Evolutionary conservation across 2,329 filamentous ascomycete species (phyloP).

Genomic region (Didymella exigua): DNA sequence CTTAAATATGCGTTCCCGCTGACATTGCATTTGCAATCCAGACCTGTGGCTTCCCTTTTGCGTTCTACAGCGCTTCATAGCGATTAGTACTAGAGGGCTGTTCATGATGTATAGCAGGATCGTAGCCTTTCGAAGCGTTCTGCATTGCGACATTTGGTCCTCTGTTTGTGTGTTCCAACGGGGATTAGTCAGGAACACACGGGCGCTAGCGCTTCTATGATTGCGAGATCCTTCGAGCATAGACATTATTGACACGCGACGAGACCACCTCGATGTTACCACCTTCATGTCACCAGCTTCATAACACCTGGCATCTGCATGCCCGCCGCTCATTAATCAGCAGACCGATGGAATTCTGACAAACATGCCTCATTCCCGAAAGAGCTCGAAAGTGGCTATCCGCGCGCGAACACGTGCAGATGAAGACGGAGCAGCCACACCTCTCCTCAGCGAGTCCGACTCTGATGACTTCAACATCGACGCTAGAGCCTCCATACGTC

Average conservation of each 20-base stretch:
- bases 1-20: neutral
- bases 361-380: slow-evolving; percentile 15
- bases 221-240: slow-evolving; percentile 7
- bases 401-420: slow-evolving; percentile 15
- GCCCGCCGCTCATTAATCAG: neutral
- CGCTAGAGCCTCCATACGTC: slow-evolving; percentile 22
- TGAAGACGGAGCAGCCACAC: slow-evolving; percentile 25
- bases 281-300: neutral
- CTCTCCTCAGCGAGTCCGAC: slow-evolving; percentile 25
- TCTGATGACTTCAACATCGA: slow-evolving; percentile 27
- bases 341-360: slow-evolving; percentile 1
- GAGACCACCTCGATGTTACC: neutral
- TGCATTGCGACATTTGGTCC: neutral
- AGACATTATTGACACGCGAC: neutral
- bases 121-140: neutral
- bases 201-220: neutral
- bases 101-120: neutral
- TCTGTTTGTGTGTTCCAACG: neutral
- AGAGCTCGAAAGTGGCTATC: slow-evolving; percentile 9
- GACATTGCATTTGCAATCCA: too few relatives aligned
- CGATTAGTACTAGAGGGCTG: neutral
- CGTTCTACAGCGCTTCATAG: neutral
- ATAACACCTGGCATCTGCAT: neutral
- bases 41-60: neutral
- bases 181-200: slow-evolving; percentile 14